These are phyloP conservation scores for Perkinsus marinus DNA, from an alignment of 169 alveolate genomes.

Conservation along the genomic window DNA sequence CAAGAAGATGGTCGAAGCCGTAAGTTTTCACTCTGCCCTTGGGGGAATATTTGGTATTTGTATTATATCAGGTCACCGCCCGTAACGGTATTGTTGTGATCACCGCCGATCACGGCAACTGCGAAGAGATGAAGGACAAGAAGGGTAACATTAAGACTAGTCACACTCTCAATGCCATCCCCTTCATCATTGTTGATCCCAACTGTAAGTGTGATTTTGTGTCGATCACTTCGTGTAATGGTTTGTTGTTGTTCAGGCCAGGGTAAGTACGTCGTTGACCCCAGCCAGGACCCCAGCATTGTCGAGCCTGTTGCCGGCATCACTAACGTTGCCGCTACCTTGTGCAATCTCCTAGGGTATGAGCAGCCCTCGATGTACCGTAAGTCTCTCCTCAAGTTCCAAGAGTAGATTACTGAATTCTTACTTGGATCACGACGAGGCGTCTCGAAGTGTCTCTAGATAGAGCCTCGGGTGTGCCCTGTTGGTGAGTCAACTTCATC, in stretches of 20 bases:
- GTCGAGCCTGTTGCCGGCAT: neutral
- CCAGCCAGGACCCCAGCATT: neutral
- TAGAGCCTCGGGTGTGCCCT: neutral
- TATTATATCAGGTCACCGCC: neutral
- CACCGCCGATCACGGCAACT: neutral
- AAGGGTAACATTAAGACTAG: neutral
- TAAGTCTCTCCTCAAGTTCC: neutral
- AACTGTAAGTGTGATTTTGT: neutral
- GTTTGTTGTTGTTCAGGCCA: neutral
- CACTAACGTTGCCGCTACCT: neutral
- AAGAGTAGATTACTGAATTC: neutral
- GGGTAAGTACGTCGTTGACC: neutral
- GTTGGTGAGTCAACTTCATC: neutral
- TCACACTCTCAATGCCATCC: neutral
- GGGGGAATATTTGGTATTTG: too few relatives aligned
- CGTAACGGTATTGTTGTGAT: neutral
- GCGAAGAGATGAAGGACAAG: neutral
- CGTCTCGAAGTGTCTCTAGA: neutral
- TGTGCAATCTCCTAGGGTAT: neutral
- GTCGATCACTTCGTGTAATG: too few relatives aligned
- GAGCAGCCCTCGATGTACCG: neutral
- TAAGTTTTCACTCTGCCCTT: too few relatives aligned
- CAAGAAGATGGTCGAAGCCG: neutral
- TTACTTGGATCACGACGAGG: neutral
- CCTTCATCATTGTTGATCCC: neutral